Evolutionary conservation across 345 rosid species (phyloP), one percentile per base, ranked within the genome.

Genomic region (Arabis hirsuta): DNA sequence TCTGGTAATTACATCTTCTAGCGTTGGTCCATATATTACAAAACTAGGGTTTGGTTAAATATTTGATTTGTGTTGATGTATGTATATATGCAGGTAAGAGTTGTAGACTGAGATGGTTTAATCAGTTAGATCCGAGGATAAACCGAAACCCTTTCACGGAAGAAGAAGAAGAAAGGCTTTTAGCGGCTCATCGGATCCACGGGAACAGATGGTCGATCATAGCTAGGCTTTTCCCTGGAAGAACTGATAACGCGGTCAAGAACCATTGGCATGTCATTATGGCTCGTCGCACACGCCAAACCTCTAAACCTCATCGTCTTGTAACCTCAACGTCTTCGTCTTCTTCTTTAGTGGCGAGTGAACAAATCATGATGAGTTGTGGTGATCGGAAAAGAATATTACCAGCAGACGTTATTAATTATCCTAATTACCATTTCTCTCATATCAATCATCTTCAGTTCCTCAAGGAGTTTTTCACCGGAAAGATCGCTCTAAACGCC

Each of bases 251-350:
- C 82, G 96, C 97, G 0, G 97, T 94, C 41, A 94, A 94, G 91
- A 94, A 94, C 77, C 98, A 94, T 39, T 94, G 96, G 96, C 98
- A 94, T 42, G 96, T 94, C 34, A 85, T 94, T 51, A 94, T 91
- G 97, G 98, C 97, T 7, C 81, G 97, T 64, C 81, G 90, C 61
- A 79, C 79, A 73, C 79, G 79, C 7, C 75, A 69, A 62, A 55
- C 75, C 39, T 48, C 71, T 1, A 76, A 76, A 45, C 47, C 79
- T 63, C 38, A 34, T 34, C 75, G 31, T 70, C 52, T 27, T 55
- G 13, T 53, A 22, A 62, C 48, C 13, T 54, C 76, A 6, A 67
- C 43, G 16, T 19, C 71, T 24, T 45, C 72, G 13, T 65, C 69
- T 24, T 52, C 79, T 53, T 67, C 69, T 44, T 47, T 69, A 2